A percentile compares a stretch with the other conserved stretches of the same genome.
Evolutionary conservation across 179 eudicot species (phyloP).

Genomic region (Drosera spatulata): DNA sequence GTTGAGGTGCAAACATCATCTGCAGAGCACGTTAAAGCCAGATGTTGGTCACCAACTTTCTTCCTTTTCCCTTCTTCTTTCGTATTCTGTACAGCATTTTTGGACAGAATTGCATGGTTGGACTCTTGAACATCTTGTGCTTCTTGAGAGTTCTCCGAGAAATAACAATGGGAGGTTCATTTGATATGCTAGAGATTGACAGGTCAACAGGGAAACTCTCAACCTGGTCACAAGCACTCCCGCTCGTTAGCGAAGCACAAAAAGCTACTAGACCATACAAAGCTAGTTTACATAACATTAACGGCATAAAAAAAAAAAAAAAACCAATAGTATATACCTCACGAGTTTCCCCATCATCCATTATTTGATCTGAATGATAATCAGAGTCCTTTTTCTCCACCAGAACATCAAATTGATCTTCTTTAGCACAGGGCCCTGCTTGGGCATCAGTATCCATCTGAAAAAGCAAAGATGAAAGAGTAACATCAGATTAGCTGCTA

Average conservation of each 20-base stretch:
- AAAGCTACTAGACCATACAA: background rate
- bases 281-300: background rate
- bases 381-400: constrained; percentile 2
- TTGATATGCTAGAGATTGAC: constrained; percentile 7
- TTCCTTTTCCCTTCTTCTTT: constrained; percentile 46
- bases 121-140: constrained; percentile 18
- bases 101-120: constrained; percentile 41
- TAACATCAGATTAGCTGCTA: background rate
- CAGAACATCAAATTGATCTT: constrained; percentile 2
- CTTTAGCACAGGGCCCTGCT: background rate
- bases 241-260: background rate
- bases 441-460: constrained; percentile 8
- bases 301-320: background rate
- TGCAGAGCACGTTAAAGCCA: constrained; percentile 11
- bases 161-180: constrained; percentile 2
- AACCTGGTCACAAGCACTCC: constrained; percentile 1
- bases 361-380: constrained; percentile 2
- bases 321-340: constrained; percentile 9
- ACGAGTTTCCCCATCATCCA: constrained; percentile 1
- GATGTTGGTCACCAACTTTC: constrained; percentile 16
- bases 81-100: constrained; percentile 36
- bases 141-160: constrained; percentile 19
- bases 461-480: background rate
- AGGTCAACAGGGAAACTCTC: background rate
- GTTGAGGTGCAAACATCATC: constrained; percentile 7